Evolutionary conservation across 352 stramenopile genomes (phyloP), one percentile per base, ranked within the genome.

Genomic region (Pythium phragmitis): DNA sequence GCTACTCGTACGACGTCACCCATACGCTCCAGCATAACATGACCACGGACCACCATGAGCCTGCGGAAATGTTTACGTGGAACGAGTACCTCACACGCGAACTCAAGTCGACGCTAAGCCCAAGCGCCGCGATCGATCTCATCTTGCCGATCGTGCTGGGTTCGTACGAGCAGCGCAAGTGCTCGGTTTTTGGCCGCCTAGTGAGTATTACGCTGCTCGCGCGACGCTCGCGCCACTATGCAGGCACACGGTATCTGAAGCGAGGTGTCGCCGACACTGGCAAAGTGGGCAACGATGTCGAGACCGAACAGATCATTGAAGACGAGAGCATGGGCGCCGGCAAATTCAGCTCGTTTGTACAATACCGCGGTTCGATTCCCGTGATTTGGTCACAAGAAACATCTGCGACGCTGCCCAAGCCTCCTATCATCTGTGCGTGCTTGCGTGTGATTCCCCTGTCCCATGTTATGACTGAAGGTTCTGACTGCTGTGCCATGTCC

Each of bases 371-470:
- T 5, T 99, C 94, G 4, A 99, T 99, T 73, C 98, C 98, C n/a
- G 98, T 98, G 0, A 99, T 98, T 71, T 99, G 98, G 98, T 98
- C 96, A 0, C 98, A 99, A 74, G 97, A 99, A 65, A 98, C 92
- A 5, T 98, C 85, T 36, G 94, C 98, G 7, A 99, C 97, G 7
- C 89, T 99, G 49, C 97, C 98, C 2, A 99, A 99, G 69, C 98
- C 98, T 4, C 97, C 97, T 0, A 99, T 99, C 46, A 88, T 95
- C 26, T 76, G 77, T 86, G 70, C 14, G 73, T 75, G 41, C 17
- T 60, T 1, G 12, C 28, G 51, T 17, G 17, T 37, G 14, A 51
- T 30, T 30, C 21, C 36, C 14, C 7, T 60, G 37, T 34, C 21
- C 17, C 17, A 36, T 50, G 51, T 34, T 57, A 21, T 9, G 37